Percentiles rank a stretch among this genome's conserved stretches.
Evolutionary conservation across 2,329 filamentous ascomycete species (phyloP).

Genomic region (Neopestalotiopsis sp.): DNA sequence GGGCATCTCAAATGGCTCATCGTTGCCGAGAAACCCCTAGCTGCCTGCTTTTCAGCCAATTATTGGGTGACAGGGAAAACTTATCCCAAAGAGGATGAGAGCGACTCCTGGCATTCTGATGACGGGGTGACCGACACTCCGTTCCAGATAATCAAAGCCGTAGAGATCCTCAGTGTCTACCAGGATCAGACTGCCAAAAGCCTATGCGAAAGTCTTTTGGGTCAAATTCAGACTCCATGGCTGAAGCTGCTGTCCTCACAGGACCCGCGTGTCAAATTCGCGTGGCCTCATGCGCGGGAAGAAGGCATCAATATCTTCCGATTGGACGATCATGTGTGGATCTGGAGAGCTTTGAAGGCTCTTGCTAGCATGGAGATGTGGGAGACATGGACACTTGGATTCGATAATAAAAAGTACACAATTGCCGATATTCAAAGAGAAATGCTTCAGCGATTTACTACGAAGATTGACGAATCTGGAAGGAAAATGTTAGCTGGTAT

Average conservation of each 20-base stretch:
- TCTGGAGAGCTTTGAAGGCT: constrained; percentile 21
- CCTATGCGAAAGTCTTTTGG: not conserved
- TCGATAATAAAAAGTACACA: not conserved
- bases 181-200: not conserved
- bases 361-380: not conserved
- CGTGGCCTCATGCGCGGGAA: constrained; percentile 20
- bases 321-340: constrained; percentile 24
- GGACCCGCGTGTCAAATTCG: constrained; percentile 11
- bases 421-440: constrained; percentile 16
- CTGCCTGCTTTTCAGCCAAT: constrained; percentile 2
- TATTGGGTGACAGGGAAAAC: constrained; percentile 20
- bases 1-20: not conserved
- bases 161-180: not conserved
- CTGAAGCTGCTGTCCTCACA: not conserved
- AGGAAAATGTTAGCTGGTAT: constrained; percentile 22
- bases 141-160: constrained; percentile 18
- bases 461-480: constrained; percentile 16
- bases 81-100: not conserved
- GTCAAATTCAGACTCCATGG: not conserved
- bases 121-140: constrained; percentile 16
- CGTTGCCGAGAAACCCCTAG: not conserved
- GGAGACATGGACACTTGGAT: not conserved
- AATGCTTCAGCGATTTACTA: constrained; percentile 20
- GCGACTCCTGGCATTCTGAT: constrained; percentile 8
- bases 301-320: constrained; percentile 16